Evolutionary conservation across 129 eudicot genomes (phyloP).

Genomic region (Tagetes patula): DNA sequence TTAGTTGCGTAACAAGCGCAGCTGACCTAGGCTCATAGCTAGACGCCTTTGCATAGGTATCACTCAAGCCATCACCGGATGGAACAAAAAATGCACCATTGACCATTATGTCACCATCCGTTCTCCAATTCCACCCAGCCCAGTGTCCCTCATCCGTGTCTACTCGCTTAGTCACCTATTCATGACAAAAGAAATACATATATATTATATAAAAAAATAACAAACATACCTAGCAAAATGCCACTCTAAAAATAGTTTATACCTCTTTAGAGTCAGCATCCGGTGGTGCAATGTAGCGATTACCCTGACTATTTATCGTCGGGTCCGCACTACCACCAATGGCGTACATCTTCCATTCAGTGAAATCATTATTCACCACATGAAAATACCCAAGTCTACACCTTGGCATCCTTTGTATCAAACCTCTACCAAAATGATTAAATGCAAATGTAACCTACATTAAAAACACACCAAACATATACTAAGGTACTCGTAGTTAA

Average conservation of each 20-base stretch:
- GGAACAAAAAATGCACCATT: conserved; percentile 96
- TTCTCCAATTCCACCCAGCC: conserved; percentile 84
- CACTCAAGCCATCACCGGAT: conserved; percentile 65
- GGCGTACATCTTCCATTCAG: conserved; percentile 86
- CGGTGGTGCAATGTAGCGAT: conserved; percentile 79
- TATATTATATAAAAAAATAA: background rate
- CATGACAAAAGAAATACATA: background rate
- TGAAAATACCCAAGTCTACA: conserved; percentile 87
- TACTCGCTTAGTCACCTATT: conserved; percentile 80
- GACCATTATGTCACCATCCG: conserved; percentile 80
- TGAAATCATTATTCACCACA: conserved; percentile 88
- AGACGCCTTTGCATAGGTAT: conserved; percentile 58
- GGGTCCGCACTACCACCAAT: conserved; percentile 95
- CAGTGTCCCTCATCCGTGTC: conserved; percentile 66
- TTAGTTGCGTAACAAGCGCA: conserved; percentile 62
- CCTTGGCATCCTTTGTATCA: conserved; percentile 89
- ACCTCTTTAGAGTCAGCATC: conserved; percentile 88
- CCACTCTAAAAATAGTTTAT: background rate
- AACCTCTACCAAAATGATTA: conserved; percentile 77
- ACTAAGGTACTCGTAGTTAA: too few species aligned
- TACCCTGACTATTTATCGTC: conserved; percentile 95
- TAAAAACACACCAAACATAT: background rate
- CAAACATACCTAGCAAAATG: background rate
- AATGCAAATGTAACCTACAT: conserved; percentile 84
- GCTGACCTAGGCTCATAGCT: conserved; percentile 81